These are phyloP conservation scores for Biscogniauxia marginata DNA, from an alignment of 2,329 filamentous ascomycete genomes.

Conservation along the genomic window DNA sequence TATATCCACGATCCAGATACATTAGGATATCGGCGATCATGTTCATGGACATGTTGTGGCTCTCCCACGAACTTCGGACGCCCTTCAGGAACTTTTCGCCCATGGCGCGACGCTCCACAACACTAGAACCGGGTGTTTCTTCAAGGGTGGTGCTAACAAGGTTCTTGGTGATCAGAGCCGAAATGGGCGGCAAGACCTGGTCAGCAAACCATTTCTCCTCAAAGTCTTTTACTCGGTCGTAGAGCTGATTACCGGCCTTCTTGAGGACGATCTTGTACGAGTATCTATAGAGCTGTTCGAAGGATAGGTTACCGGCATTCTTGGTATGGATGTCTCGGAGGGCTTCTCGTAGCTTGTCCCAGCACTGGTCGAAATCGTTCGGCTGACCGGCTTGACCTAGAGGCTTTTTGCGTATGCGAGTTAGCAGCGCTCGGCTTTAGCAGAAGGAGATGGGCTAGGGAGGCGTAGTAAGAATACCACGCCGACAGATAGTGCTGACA, in stretches of 20 bases:
- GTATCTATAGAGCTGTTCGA: constrained; percentile 91
- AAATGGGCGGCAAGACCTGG: constrained; percentile 70
- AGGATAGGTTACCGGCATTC: constrained; percentile 85
- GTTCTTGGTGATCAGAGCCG: constrained; percentile 67
- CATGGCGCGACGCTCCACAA: constrained; percentile 73
- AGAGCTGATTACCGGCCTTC: constrained; percentile 80
- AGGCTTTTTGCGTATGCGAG: constrained; percentile 24
- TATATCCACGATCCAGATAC: constrained; percentile 92
- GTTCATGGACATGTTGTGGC: constrained; percentile 89
- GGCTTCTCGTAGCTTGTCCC: constrained; percentile 73
- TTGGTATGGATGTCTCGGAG: constrained; percentile 88
- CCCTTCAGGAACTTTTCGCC: constrained; percentile 81
- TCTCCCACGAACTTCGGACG: constrained; percentile 77
- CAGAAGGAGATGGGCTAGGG: too few relatives aligned
- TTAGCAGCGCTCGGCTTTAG: constrained; percentile 15
- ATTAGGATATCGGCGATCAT: constrained; percentile 97
- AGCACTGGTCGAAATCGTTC: constrained; percentile 82
- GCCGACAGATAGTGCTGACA: neutral
- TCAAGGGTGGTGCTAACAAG: constrained; percentile 62
- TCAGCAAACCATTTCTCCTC: constrained; percentile 78
- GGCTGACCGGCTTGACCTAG: constrained; percentile 45
- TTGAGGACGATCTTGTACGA: constrained; percentile 92
- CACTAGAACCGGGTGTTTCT: constrained; percentile 56
- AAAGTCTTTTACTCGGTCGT: constrained; percentile 75
- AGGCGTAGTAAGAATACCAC: too few relatives aligned